Conservation (phyloP, 176 grass and related monocot species). For the Raddia guianensis region DNA sequence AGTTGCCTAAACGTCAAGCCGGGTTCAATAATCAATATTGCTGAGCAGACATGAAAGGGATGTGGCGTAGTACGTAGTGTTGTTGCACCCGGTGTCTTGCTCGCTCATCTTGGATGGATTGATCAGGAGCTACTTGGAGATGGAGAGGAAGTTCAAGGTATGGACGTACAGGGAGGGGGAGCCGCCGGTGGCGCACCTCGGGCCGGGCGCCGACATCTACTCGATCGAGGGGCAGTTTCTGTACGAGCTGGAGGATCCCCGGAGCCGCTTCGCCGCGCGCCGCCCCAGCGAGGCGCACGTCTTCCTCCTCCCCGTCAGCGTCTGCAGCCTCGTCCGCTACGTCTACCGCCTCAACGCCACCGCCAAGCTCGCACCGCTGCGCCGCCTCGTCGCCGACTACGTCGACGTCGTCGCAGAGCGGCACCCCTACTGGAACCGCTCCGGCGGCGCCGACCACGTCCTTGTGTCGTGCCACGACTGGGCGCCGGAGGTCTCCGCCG, state of each 20-base stretch:
- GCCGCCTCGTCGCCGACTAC: constrained; percentile 62
- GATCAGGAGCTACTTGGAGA: constrained; percentile 86
- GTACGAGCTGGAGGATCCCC: constrained; percentile 71
- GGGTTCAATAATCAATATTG: too few species aligned
- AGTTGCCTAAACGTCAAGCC: too few species aligned
- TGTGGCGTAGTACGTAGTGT: too few species aligned
- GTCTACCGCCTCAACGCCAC: constrained; percentile 54
- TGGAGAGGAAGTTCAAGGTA: constrained; percentile 84
- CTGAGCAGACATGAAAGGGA: too few species aligned
- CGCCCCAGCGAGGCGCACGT: constrained; percentile 62
- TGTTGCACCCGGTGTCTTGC: too few species aligned
- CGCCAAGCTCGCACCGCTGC: constrained; percentile 49
- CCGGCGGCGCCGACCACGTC: constrained; percentile 77
- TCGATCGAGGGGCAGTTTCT: constrained; percentile 92
- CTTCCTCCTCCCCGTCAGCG: constrained; percentile 83
- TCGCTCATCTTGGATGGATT: neutral
- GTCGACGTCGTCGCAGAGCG: constrained; percentile 55
- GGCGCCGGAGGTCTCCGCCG: constrained; percentile 69
- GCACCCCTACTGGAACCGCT: constrained; percentile 85
- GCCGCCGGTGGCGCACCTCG: constrained; percentile 69
- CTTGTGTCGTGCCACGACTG: constrained; percentile 87
- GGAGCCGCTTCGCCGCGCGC: constrained; percentile 58
- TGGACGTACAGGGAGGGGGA: constrained; percentile 87
- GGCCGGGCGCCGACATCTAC: constrained; percentile 67
- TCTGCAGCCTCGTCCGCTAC: constrained; percentile 69